Evolutionary conservation across 2,329 filamentous ascomycete species (phyloP), one percentile per base, ranked within the genome.

Genomic region (Colletotrichum orchidophilum): DNA sequence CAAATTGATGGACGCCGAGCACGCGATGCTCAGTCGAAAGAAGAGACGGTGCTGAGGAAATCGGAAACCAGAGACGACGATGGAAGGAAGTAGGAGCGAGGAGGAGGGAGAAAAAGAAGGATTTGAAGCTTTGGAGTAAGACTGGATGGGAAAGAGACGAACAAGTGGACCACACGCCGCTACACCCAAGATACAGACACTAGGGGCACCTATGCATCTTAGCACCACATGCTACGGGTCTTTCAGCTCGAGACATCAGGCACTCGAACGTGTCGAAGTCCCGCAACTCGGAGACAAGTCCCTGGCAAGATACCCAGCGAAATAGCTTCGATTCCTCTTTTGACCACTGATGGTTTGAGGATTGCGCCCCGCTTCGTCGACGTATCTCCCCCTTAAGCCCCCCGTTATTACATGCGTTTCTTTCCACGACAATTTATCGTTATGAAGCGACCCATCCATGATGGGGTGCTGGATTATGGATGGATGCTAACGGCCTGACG

Each of bases 231-330:
- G 60, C 49, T 31, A 33, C 57, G 24, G 49, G 31, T 33, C 55
- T 53, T 54, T 63, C 66, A 69, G 53, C 55, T 70, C 26, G 52
- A 62, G 31, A 71, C 57, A 50, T 61, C 26, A 70, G 46, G 54
- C 7, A 9, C 8, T 46, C 1, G 39, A 46, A 9, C 39, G 11
- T 46, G 39, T 15, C n/a, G 35, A 42, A 33, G 64, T 67, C 64
- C 58, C 64, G 58, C 57, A 67, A 35, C 58, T 54, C 18, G 29
- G 59, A 62, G 59, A 52, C 59, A 26, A 33, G 26, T 46, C 65
- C 24, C 65, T 67, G 50, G 31, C 12, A 24, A 49, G 29, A 50
- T 49, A 26, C 24, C 62, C 50, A 50, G 42, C 59, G n/a, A 39
- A 57, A 27, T n/a, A 39, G 21, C 50, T 52, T 27, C 33, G 35